Evolutionary conservation across 2,329 filamentous ascomycete species (phyloP).

Genomic region (Phialemoniopsis sp.): DNA sequence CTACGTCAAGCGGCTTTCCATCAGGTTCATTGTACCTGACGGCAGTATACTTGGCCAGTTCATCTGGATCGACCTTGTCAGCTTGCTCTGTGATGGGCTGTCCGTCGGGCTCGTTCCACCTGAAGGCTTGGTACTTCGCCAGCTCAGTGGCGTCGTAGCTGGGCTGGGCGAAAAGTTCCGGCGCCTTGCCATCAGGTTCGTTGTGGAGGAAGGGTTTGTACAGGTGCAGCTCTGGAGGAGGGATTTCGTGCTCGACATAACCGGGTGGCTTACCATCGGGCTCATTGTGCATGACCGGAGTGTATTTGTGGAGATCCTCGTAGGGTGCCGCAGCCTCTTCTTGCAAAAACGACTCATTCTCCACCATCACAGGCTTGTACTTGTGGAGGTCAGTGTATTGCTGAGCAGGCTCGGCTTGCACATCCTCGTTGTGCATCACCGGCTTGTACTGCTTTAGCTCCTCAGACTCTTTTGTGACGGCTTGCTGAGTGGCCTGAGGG

Average conservation of each 20-base stretch:
- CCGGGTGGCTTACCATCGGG: constrained; percentile 30
- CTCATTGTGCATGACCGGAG: constrained; percentile 29
- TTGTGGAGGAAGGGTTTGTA: constrained; percentile 31
- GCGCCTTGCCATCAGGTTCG: constrained; percentile 17
- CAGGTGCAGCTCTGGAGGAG: constrained; percentile 20
- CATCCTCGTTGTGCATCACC: constrained; percentile 12
- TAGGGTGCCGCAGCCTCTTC: constrained; percentile 12
- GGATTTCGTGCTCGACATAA: constrained; percentile 19
- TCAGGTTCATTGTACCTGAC: constrained; percentile 13
- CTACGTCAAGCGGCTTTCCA: constrained; percentile 4
- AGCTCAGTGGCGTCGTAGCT: constrained; percentile 10
- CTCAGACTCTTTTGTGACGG: no score
- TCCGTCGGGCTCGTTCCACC: constrained; percentile 16
- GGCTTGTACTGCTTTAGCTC: constrained; percentile 31
- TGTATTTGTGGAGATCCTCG: constrained; percentile 27
- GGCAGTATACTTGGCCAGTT: constrained; percentile 31
- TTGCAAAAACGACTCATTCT: background rate
- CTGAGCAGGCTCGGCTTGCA: background rate
- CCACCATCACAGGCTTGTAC: constrained; percentile 5
- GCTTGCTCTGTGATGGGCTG: constrained; percentile 4
- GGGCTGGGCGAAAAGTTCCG: constrained; percentile 1
- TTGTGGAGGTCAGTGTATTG: constrained; percentile 7
- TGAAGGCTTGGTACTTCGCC: constrained; percentile 13
- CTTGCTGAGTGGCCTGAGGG: constrained; percentile 7
- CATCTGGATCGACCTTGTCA: constrained; percentile 20